Percentiles rank a stretch among this genome's conserved stretches.
These are phyloP conservation scores for Coemansia erecta DNA, from an alignment of 192 early-diverging fungal species.

Conservation along the genomic window DNA sequence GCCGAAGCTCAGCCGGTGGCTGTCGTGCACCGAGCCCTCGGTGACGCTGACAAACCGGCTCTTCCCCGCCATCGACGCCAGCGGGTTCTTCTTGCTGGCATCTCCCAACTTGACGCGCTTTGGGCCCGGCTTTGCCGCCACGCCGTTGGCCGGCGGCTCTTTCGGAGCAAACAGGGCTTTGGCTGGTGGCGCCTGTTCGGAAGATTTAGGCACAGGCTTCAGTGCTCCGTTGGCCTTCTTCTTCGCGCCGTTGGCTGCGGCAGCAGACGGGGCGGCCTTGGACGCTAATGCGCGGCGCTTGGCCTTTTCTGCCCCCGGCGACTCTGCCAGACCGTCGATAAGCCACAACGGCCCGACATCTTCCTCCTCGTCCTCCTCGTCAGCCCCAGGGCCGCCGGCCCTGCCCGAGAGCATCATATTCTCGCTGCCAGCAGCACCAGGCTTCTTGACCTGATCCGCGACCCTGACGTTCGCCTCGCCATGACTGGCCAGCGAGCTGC, in stretches of 20 bases:
- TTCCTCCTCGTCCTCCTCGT: slow-evolving; percentile 17
- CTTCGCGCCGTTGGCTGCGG: neutral
- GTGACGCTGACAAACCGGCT: slow-evolving; percentile 9
- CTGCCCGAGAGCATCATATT: no score
- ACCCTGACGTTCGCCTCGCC: slow-evolving; percentile 25
- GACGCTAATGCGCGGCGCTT: slow-evolving; percentile 18
- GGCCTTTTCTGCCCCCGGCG: slow-evolving; percentile 49
- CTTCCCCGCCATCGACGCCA: neutral
- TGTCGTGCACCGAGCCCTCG: slow-evolving; percentile 48
- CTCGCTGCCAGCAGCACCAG: neutral
- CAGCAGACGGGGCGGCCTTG: neutral
- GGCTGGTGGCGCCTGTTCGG: neutral
- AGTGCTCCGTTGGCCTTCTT: neutral
- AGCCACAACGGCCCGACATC: slow-evolving; percentile 37
- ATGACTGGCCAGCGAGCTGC: slow-evolving; percentile 38
- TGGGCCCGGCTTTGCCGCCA: slow-evolving; percentile 5
- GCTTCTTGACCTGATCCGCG: slow-evolving; percentile 1
- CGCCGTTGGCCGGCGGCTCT: neutral
- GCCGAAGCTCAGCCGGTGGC: slow-evolving; percentile 45
- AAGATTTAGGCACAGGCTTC: neutral
- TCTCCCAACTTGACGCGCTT: slow-evolving; percentile 24
- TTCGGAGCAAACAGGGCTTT: neutral
- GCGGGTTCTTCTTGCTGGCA: slow-evolving; percentile 6
- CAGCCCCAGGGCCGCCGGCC: neutral
- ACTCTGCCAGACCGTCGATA: slow-evolving; percentile 39